A percentile compares a stretch with the other conserved stretches of the same genome.
Conservation (phyloP, 2,329 filamentous ascomycete genomes). For the Epicoccum nigrum region DNA sequence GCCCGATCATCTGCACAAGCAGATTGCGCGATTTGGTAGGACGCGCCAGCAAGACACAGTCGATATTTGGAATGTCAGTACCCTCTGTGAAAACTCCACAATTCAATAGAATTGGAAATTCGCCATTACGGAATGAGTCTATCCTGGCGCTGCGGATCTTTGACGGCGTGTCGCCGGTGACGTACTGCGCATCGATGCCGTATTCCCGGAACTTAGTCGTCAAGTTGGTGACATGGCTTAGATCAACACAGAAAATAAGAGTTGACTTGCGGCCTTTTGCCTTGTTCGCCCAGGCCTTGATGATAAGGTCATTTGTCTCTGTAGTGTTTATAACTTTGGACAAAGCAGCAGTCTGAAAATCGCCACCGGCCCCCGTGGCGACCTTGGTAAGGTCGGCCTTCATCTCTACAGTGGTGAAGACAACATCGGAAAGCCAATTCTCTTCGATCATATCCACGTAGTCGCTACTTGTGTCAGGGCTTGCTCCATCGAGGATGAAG, state of each 20-base stretch:
- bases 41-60: conserved; percentile 85
- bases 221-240: conserved; percentile 77
- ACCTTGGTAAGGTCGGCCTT: conserved; percentile 79
- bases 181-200: conserved; percentile 81
- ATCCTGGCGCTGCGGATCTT: conserved; percentile 72
- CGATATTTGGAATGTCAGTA: conserved; percentile 96
- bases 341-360: conserved; percentile 80
- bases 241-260: conserved; percentile 90
- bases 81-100: conserved; percentile 97
- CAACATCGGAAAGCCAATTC: conserved; percentile 88
- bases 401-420: conserved; percentile 90
- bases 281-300: conserved; percentile 84
- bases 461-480: conserved; percentile 52
- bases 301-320: conserved; percentile 79
- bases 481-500: not conserved
- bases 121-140: conserved; percentile 73
- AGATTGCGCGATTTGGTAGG: conserved; percentile 93
- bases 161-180: conserved; percentile 81
- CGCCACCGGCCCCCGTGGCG: conserved; percentile 68
- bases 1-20: conserved; percentile 95
- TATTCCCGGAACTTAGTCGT: conserved; percentile 76
- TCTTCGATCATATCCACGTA: conserved; percentile 83
- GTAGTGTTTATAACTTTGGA: conserved; percentile 83
- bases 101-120: conserved; percentile 89
- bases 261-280: conserved; percentile 79